Conservation (phyloP, 2,329 filamentous ascomycete genomes). For the Cercospora sp. region DNA sequence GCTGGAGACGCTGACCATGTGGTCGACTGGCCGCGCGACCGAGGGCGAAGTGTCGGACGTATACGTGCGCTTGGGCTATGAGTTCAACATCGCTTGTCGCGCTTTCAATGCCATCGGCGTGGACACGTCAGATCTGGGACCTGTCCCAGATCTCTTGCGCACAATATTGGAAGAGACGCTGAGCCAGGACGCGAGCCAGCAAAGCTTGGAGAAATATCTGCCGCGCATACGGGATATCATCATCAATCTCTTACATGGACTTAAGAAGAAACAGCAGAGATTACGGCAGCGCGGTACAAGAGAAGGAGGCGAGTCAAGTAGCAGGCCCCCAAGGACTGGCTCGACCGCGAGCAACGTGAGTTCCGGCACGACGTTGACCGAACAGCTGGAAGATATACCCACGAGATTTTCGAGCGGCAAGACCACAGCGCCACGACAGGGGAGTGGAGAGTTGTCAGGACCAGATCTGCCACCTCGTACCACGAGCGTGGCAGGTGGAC, state of each 20-base stretch:
- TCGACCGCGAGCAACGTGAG: conserved; percentile 51
- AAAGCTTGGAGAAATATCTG: conserved; percentile 90
- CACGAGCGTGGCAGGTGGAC: conserved; percentile 45
- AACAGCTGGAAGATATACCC: conserved; percentile 46
- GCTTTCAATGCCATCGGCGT: conserved; percentile 97
- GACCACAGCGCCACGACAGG: conserved; percentile 43
- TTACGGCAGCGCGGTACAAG: conserved; percentile 60
- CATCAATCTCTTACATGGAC: conserved; percentile 90
- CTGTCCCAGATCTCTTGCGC: conserved; percentile 87
- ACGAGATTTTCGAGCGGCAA: conserved; percentile 46
- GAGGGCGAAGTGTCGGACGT: conserved; percentile 97
- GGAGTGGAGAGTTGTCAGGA: conserved; percentile 44
- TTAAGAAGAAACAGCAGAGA: conserved; percentile 96
- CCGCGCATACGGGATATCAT: conserved; percentile 97
- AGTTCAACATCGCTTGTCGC: conserved; percentile 98
- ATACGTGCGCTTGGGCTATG: conserved; percentile 94
- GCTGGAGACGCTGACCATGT: conserved; percentile 94
- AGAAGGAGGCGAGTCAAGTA: conserved; percentile 37
- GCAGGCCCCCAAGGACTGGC: conserved; percentile 43
- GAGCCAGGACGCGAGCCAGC: conserved; percentile 91
- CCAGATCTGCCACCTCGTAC: conserved; percentile 52
- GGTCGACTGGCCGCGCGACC: conserved; percentile 88
- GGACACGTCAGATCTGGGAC: conserved; percentile 89
- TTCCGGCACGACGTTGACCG: conserved; percentile 48
- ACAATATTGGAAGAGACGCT: conserved; percentile 92